Evolutionary conservation across 2,329 filamentous ascomycete genomes (phyloP).

Genomic region (Purpureocillium takamizusanense): DNA sequence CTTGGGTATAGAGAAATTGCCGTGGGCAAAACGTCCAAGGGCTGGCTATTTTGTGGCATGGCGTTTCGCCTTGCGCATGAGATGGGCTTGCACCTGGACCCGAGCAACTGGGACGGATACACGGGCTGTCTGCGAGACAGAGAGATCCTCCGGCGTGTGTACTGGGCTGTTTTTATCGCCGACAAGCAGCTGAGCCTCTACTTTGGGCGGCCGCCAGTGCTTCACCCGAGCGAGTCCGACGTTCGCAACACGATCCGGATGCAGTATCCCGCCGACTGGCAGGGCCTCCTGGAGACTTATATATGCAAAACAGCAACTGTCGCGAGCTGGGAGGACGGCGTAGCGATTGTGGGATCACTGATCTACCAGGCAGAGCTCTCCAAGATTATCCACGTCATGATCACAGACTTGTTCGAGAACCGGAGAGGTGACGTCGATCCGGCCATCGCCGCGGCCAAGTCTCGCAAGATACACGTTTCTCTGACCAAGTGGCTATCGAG

Average conservation of each 20-base stretch:
- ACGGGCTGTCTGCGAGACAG: slow-evolving; percentile 28
- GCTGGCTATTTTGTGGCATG: slow-evolving; percentile 44
- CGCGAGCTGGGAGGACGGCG: slow-evolving; percentile 36
- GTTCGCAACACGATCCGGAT: slow-evolving; percentile 38
- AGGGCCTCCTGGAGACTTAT: slow-evolving; percentile 36
- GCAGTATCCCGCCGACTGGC: slow-evolving; percentile 39
- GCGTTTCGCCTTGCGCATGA: slow-evolving; percentile 40
- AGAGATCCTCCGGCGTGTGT: slow-evolving; percentile 38
- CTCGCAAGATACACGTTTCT: slow-evolving; percentile 35
- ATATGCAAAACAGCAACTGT: slow-evolving; percentile 32
- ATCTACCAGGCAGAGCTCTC: slow-evolving; percentile 37
- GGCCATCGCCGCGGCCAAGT: slow-evolving; percentile 29
- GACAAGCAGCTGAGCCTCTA: slow-evolving; percentile 43
- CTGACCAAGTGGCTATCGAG: slow-evolving; percentile 36
- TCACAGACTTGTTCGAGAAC: slow-evolving; percentile 41
- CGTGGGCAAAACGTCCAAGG: slow-evolving; percentile 36
- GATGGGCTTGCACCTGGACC: slow-evolving; percentile 43
- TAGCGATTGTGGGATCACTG: slow-evolving; percentile 33
- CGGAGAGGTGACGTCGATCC: slow-evolving; percentile 29
- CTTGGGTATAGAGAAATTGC: slow-evolving; percentile 39
- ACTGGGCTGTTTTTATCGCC: slow-evolving; percentile 40
- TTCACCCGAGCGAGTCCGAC: slow-evolving; percentile 39
- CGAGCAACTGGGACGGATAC: slow-evolving; percentile 36
- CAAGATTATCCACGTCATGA: slow-evolving; percentile 40
- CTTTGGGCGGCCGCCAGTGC: slow-evolving; percentile 39